A percentile compares a stretch with the other conserved stretches of the same genome.
phyloP scores from a whole-genome alignment of 768 basidiomycete genomes.

The Ramaria rubella region DNA sequence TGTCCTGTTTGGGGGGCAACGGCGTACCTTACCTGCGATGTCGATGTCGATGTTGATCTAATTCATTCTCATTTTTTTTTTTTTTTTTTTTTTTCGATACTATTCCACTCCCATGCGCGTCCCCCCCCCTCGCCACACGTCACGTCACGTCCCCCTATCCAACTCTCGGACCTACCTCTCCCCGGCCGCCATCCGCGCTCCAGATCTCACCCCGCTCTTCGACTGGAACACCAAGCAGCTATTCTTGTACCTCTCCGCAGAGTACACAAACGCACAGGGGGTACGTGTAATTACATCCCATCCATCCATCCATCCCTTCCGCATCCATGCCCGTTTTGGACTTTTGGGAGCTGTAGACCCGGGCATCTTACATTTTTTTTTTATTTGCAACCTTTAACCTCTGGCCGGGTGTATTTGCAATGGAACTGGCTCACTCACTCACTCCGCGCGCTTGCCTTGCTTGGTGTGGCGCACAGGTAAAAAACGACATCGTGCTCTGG shows the following conservation, averaged over 20 bases:
- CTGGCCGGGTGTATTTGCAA: too few relatives aligned
- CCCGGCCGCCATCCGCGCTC: neutral
- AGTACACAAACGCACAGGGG: constrained; percentile 67
- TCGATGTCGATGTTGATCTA: too few relatives aligned
- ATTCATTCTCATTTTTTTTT: neutral
- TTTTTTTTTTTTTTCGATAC: neutral
- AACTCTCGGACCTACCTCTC: too few relatives aligned
- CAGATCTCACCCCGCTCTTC: constrained; percentile 80
- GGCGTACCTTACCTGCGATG: too few relatives aligned
- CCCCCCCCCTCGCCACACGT: neutral
- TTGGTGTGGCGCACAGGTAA: constrained; percentile 34
- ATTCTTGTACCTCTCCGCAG: constrained; percentile 80
- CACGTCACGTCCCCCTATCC: neutral
- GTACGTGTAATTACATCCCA: constrained; percentile 38
- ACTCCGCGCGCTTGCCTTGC: constrained; percentile 5
- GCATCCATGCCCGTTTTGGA: constrained; percentile 21
- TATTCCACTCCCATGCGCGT: neutral
- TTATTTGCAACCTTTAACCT: constrained; percentile 1
- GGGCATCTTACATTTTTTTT: neutral
- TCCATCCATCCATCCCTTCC: neutral
- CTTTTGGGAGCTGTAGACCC: too few relatives aligned
- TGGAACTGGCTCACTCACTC: neutral
- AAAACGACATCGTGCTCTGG: constrained; percentile 84
- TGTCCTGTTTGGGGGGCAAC: too few relatives aligned
- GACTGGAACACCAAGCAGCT: constrained; percentile 97